These are phyloP conservation scores for Pseudocohnilembus persalinus DNA, from an alignment of 169 alveolate species.

Conservation along the genomic window DNA sequence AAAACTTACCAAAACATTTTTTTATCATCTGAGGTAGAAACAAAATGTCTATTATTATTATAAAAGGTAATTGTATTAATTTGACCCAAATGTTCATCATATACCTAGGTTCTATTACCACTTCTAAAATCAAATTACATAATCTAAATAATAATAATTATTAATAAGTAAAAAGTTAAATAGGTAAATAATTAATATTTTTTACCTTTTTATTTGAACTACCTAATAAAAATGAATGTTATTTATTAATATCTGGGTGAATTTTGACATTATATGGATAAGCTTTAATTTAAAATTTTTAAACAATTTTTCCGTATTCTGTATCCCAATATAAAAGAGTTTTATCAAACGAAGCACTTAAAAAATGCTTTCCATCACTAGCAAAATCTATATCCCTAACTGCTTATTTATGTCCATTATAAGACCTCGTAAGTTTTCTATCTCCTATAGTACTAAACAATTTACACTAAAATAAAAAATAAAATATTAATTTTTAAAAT, in stretches of 20 bases:
- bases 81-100: constrained; percentile 95
- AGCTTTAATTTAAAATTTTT: constrained; percentile 86
- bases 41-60: constrained; percentile 90
- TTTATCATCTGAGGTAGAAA: constrained; percentile 96
- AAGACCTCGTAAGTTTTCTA: constrained; percentile 91
- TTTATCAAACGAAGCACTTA: constrained; percentile 93
- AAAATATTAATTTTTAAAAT: no score
- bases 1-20: constrained; percentile 78
- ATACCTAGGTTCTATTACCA: constrained; percentile 88
- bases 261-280: constrained; percentile 93
- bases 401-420: constrained; percentile 95
- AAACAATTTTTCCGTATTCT: constrained; percentile 95
- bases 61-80: constrained; percentile 93
- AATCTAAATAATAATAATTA: constrained; percentile 5
- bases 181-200: neutral
- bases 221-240: constrained; percentile 90
- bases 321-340: constrained; percentile 95
- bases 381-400: constrained; percentile 93
- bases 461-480: constrained; percentile 71
- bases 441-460: constrained; percentile 94
- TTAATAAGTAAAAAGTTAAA: no score
- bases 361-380: constrained; percentile 89
- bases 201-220: constrained; percentile 90
- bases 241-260: constrained; percentile 89
- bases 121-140: constrained; percentile 91